Base-by-base conservation (phyloP, 2,329 filamentous ascomycete genomes). In the Aspergillus oerlinghausenensis region DNA sequence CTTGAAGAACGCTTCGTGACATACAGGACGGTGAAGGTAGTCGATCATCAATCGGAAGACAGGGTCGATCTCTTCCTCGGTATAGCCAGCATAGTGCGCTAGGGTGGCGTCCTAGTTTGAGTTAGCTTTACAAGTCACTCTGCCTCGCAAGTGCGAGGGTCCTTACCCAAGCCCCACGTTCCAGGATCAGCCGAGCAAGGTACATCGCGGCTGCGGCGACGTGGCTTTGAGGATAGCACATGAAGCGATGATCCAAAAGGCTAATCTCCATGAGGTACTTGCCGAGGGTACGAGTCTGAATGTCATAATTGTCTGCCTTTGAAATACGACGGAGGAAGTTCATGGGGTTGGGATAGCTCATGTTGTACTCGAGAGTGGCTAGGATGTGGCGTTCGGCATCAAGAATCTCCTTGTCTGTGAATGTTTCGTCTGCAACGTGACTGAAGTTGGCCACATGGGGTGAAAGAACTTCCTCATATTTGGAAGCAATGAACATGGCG, bases 301-400 rank as follows among this genome's bases (percentile, higher is more conserved):
- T 96, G 76, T 99, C 93, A 78, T 99, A 99, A 81, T 96, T 94
- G 79, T 99, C 95, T 70, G 94, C 95, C 82, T 99, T 99, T 60
- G 93, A 97, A 76, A 99, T 96, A 65, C 95, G 90, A 63, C 94
- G 90, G 59, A 99, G 85, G 80, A 99, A 99, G 83, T 99, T 99
- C 94, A 99, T 99, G 23, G 94, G 94, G 77, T 99, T 99, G 55
- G 94, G 94, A 72, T 97, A 99, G 80, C 92, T 97, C 62, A 99
- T 86, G 73, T 99, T 93, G 75, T 97, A 99, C 79, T 97, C 88
- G 60, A 99, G 84, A 5, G 92, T 92, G 63, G 86, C 85, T 52
- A 99, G 87, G 63, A 99, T 88, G 73, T 95, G 96, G 64, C 94
- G 89, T 77, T 99, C 94, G n/a, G 94, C 94, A 70, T 90, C 93